phyloP scores from a whole-genome alignment of 192 early-diverging fungal species.

The Coemansia sp. region DNA sequence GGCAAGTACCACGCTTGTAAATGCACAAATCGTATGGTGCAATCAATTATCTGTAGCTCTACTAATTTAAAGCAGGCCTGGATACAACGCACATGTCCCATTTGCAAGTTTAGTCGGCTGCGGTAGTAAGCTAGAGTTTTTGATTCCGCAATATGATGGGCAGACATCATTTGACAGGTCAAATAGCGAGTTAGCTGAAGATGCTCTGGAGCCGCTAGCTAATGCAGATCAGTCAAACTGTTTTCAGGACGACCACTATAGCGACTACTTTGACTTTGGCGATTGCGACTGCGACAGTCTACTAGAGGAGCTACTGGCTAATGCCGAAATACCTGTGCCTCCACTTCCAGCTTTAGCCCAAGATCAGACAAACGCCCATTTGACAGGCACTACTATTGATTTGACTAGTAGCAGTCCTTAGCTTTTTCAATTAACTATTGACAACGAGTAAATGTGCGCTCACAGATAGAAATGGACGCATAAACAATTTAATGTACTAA shows the following conservation, averaged over 20 bases:
- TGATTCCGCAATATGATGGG: not conserved
- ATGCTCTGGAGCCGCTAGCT: not conserved
- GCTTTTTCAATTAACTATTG: not conserved
- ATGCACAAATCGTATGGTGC: not conserved
- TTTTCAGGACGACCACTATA: not conserved
- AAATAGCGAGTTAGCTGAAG: not conserved
- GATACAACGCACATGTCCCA: not conserved
- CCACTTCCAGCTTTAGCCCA: not conserved
- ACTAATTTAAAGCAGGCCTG: not conserved
- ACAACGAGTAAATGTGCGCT: not conserved
- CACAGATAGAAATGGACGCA: not conserved
- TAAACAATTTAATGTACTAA: not conserved
- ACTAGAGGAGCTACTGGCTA: slow-evolving; percentile 11
- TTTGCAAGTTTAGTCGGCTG: slow-evolving; percentile 30
- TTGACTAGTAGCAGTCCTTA: not conserved
- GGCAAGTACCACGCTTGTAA: slow-evolving; percentile 25
- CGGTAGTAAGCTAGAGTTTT: slow-evolving; percentile 6
- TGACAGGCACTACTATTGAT: not conserved
- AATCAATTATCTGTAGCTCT: too few species aligned
- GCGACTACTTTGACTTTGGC: not conserved
- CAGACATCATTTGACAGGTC: not conserved
- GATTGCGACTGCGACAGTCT: slow-evolving; percentile 23
- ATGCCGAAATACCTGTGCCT: not conserved
- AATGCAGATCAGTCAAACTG: not conserved
- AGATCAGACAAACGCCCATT: not conserved